Conservation (phyloP, 2,329 filamentous ascomycete genomes). For the Colletotrichum truncatum region DNA sequence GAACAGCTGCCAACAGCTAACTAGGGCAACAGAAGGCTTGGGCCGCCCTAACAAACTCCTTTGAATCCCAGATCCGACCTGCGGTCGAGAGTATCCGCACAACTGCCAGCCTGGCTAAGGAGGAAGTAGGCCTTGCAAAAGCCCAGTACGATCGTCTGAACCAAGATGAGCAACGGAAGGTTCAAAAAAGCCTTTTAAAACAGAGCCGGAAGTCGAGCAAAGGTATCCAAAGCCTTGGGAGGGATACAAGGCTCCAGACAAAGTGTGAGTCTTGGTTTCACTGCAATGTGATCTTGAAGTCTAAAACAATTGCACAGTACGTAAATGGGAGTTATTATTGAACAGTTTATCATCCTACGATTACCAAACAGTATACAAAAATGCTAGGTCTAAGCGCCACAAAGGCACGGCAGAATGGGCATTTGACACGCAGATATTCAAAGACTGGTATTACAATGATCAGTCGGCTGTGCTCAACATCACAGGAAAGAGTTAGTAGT, state of each 20-base stretch:
- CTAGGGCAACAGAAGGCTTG: background rate
- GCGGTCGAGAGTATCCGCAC: background rate
- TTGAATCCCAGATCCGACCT: background rate
- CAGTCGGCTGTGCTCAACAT: background rate
- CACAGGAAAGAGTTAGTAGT: background rate
- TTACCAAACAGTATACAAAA: background rate
- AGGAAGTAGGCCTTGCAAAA: background rate
- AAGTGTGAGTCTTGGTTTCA: background rate
- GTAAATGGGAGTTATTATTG: background rate
- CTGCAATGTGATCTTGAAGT: too few relatives aligned
- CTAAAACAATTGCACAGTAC: background rate
- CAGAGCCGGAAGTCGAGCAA: background rate
- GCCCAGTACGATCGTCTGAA: background rate
- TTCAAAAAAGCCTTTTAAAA: background rate
- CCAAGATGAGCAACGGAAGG: fast-evolving
- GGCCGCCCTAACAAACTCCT: background rate
- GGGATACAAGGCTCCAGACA: background rate
- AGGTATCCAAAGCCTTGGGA: background rate
- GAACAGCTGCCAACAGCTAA: fast-evolving
- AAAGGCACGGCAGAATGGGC: background rate
- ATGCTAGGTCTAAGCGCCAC: background rate
- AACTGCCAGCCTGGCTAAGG: background rate
- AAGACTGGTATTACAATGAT: background rate
- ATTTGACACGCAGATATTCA: background rate
- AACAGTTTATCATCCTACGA: background rate